phyloP scores from a whole-genome alignment of 805 yeast genomes.

The Nakazawaea holstii region DNA sequence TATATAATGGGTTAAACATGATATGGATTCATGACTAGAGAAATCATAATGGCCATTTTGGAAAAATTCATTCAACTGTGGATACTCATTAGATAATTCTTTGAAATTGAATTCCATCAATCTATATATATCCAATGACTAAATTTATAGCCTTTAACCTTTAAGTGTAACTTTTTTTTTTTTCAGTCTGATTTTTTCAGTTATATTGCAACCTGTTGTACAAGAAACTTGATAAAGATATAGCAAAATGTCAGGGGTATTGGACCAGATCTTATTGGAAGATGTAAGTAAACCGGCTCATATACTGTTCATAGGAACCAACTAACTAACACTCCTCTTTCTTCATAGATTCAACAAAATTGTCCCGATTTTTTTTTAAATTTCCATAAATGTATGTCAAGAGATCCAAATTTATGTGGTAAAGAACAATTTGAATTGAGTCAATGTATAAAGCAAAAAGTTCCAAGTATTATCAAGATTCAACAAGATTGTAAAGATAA shows the following conservation, averaged over 20 bases:
- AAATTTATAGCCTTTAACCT: not conserved
- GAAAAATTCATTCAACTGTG: conserved; percentile 14
- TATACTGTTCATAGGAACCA: too few species aligned
- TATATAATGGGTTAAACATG: conserved; percentile 17
- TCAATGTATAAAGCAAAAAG: conserved; percentile 54
- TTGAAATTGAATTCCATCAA: conserved; percentile 12
- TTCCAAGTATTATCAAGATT: conserved; percentile 69
- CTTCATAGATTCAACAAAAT: conserved; percentile 48
- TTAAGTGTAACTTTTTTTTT: not conserved
- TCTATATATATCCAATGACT: conserved; percentile 1
- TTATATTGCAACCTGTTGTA: too few species aligned
- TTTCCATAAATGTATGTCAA: conserved; percentile 70
- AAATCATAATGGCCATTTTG: conserved; percentile 16
- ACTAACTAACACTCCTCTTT: not conserved
- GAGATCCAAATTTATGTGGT: conserved; percentile 49
- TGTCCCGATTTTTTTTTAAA: conserved; percentile 72
- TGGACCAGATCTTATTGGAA: conserved; percentile 73
- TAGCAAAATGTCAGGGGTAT: conserved; percentile 39
- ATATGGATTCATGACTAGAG: conserved; percentile 16
- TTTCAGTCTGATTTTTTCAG: too few species aligned
- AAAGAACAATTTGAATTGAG: conserved; percentile 53
- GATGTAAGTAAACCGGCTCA: conserved; percentile 60
- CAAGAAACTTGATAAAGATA: too few species aligned
- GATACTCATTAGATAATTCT: conserved; percentile 13
- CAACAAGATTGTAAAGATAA: conserved; percentile 54